Evolutionary conservation across 805 yeast species (phyloP), one percentile per base, ranked within the genome.

Genomic region (Cyberlindnera galapagoensis): DNA sequence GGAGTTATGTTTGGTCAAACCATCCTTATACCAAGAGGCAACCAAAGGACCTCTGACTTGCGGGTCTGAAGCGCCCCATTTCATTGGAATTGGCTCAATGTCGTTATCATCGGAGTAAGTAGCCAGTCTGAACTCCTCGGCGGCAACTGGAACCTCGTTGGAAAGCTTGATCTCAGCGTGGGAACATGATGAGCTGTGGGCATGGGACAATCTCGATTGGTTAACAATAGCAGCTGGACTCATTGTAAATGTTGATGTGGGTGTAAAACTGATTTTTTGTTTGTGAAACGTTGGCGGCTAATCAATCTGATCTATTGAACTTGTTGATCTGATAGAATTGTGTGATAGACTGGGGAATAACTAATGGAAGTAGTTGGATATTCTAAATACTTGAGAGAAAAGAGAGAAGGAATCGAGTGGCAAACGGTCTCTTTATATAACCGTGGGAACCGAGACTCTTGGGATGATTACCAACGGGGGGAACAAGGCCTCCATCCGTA

Each of bases 1-100:
- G 24, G 80, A 67, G 46, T 76, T 76, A 50, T 78, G 77, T 43
- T 67, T 69, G 28, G 57, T 36, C 33, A 73, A 48, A 23, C 80
- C 75, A 24, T 64, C 59, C 20, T 61, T 63, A 36, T 56, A 51
- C 50, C 77, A 68, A 4, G 78, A 64, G 14, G 70, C 73, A 13
- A 74, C 73, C 27, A 76, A 54, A 7, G 83, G 80, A 10, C 80
- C 80, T 47, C 83, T 65, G 6, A 44, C 54, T 19, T 42, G 36
- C 9, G 76, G 63, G 29, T 70, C 69, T 1, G 61, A 39, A 19
- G 65, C 66, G 18, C 75, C 77, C 81, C 83, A 76, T 18, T 59
- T 51, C 35, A 74, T 42, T 4, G 66, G 55, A 31, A 76, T 57
- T 23, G 81, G 78, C 6, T 57, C 51, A 25, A 72, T 46, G 18